phyloP scores from a whole-genome alignment of 805 yeast genomes.

The Candida tallmaniae region DNA sequence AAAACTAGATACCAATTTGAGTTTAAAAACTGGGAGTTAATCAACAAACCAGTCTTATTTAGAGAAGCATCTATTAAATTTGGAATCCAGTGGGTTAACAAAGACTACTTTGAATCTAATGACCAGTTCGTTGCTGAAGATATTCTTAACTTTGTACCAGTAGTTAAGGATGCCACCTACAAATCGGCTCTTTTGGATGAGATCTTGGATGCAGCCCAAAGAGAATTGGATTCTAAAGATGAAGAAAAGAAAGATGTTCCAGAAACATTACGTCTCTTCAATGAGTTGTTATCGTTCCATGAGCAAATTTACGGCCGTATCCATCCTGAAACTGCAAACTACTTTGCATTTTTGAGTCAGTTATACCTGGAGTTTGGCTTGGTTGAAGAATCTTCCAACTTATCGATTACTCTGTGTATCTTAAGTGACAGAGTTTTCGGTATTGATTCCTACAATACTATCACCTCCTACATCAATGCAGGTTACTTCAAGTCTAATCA shows the following conservation, averaged over 20 bases:
- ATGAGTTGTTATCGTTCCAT: constrained; percentile 65
- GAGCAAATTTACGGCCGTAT: constrained; percentile 83
- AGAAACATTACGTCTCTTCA: constrained; percentile 43
- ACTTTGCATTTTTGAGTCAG: constrained; percentile 62
- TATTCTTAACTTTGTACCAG: constrained; percentile 65
- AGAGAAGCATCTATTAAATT: constrained; percentile 71
- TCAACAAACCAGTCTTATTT: constrained; percentile 45
- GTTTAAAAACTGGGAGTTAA: constrained; percentile 44
- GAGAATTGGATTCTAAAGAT: constrained; percentile 36
- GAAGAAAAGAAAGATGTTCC: constrained; percentile 25
- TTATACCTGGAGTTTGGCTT: constrained; percentile 58
- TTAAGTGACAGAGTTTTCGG: constrained; percentile 81
- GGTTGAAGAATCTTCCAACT: constrained; percentile 53
- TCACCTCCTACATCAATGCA: constrained; percentile 67
- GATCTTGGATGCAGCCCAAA: constrained; percentile 61
- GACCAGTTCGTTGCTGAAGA: constrained; percentile 51
- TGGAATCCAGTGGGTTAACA: constrained; percentile 81
- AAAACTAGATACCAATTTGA: constrained; percentile 57
- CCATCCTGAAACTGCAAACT: constrained; percentile 73
- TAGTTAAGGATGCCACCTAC: constrained; percentile 67
- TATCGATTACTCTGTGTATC: constrained; percentile 63
- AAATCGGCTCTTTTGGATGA: constrained; percentile 69
- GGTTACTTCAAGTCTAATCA: constrained; percentile 66
- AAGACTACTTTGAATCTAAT: constrained; percentile 27
- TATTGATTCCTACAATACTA: constrained; percentile 70